These are phyloP conservation scores for Circinella minor DNA, from an alignment of 371 early-diverging fungal species.

Conservation along the genomic window DNA sequence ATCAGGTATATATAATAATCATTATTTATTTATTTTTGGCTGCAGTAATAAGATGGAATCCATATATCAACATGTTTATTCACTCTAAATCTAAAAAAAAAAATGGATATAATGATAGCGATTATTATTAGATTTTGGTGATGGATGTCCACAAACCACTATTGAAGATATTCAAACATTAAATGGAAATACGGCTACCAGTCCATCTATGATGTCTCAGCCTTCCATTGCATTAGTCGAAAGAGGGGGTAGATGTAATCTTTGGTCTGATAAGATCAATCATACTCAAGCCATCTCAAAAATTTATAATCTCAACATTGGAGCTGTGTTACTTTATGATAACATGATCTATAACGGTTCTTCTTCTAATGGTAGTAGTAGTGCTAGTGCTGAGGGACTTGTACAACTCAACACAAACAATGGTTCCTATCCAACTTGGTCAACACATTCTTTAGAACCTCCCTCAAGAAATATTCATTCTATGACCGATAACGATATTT, in stretches of 20 bases:
- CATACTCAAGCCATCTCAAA: constrained; percentile 26
- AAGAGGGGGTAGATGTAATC: constrained; percentile 26
- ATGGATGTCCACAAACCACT: constrained; percentile 13
- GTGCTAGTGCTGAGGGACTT: neutral
- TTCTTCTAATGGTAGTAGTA: neutral
- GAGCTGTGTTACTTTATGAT: constrained; percentile 39
- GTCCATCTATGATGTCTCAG: constrained; percentile 21
- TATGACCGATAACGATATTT: constrained; percentile 43
- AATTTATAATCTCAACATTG: constrained; percentile 26
- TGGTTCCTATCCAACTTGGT: constrained; percentile 28
- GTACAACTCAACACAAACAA: constrained; percentile 18
- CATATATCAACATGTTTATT: neutral
- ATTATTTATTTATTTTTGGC: too few relatives aligned
- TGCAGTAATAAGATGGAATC: too few relatives aligned
- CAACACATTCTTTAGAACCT: constrained; percentile 18
- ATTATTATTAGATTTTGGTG: constrained; percentile 23
- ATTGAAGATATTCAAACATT: constrained; percentile 16
- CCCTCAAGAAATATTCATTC: constrained; percentile 24
- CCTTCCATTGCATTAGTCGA: constrained; percentile 37
- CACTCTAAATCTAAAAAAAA: too few relatives aligned
- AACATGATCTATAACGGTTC: constrained; percentile 20
- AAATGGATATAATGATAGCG: constrained; percentile 5
- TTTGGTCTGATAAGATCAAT: constrained; percentile 46
- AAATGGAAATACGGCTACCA: constrained; percentile 15
- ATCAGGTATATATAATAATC: constrained; percentile 20